Conservation (phyloP, 2,329 filamentous ascomycete species). For the Aspergillus aculeatinus region DNA sequence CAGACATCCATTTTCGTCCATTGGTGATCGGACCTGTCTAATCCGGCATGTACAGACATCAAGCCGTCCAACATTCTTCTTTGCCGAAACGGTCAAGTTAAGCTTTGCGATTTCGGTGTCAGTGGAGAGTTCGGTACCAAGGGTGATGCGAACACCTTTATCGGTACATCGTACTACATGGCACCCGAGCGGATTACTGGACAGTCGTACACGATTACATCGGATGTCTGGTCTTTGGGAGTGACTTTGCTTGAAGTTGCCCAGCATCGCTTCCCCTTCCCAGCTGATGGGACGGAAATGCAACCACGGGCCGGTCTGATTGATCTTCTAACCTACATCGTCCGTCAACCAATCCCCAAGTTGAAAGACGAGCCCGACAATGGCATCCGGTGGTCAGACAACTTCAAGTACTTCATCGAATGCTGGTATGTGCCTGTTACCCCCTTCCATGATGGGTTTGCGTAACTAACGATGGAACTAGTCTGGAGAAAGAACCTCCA, state of each 20-base stretch:
- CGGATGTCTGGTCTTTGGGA: constrained; percentile 96
- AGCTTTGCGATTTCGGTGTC: constrained; percentile 97
- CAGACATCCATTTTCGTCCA: background rate
- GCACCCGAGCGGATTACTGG: constrained; percentile 96
- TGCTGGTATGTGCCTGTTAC: constrained; percentile 69
- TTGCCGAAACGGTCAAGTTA: constrained; percentile 88
- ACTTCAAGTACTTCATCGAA: constrained; percentile 99
- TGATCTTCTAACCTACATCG: constrained; percentile 94
- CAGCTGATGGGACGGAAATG: constrained; percentile 92
- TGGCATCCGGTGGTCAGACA: constrained; percentile 90
- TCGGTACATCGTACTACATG: constrained; percentile 99
- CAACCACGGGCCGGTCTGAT: constrained; percentile 90
- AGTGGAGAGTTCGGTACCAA: constrained; percentile 98
- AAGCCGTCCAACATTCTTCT: constrained; percentile 97
- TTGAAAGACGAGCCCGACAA: constrained; percentile 91
- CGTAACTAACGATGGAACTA: constrained; percentile 41
- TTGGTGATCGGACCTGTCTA: background rate
- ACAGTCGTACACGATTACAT: constrained; percentile 97
- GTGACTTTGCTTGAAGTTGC: constrained; percentile 99
- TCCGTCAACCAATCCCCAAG: constrained; percentile 90
- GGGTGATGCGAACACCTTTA: constrained; percentile 97
- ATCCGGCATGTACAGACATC: constrained; percentile 62
- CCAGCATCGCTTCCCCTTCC: constrained; percentile 97
- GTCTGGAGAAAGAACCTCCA: constrained; percentile 87
- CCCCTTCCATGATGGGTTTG: background rate